These are phyloP conservation scores for Boletus insuetus DNA, from an alignment of 768 basidiomycete genomes.

Conservation along the genomic window DNA sequence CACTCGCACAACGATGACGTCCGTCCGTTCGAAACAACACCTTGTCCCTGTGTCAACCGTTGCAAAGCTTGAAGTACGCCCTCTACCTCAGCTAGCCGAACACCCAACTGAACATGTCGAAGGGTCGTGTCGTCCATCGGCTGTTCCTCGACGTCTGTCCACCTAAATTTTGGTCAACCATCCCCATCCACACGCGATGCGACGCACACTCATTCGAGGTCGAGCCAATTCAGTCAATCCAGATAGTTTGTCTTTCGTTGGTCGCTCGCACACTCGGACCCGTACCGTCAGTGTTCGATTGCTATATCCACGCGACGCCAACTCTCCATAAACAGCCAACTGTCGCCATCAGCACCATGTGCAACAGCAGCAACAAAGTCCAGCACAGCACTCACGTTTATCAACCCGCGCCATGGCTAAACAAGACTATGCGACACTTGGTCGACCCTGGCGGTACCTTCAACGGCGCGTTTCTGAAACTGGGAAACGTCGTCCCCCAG, in stretches of 20 bases:
- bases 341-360: not conserved
- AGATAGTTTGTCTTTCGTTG: conserved; percentile 26
- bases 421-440: conserved; percentile 42
- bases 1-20: conserved; percentile 9
- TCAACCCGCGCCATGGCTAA: conserved; percentile 44
- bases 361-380: not conserved
- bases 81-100: conserved; percentile 40
- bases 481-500: conserved; percentile 33
- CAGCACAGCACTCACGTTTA: conserved; percentile 28
- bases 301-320: conserved; percentile 45
- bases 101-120: conserved; percentile 30
- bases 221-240: conserved; percentile 31
- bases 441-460: conserved; percentile 8
- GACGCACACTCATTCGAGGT: conserved; percentile 22
- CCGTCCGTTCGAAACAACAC: not conserved
- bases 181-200: no score
- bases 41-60: not conserved
- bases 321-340: conserved; percentile 41
- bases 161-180: conserved; percentile 9
- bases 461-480: conserved; percentile 26
- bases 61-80: conserved; percentile 23
- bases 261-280: conserved; percentile 34
- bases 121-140: conserved; percentile 33
- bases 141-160: conserved; percentile 31
- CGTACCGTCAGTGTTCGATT: conserved; percentile 48